Evolutionary conservation across 2,329 filamentous ascomycete species (phyloP).

Genomic region (Colletotrichum nymphaeae): DNA sequence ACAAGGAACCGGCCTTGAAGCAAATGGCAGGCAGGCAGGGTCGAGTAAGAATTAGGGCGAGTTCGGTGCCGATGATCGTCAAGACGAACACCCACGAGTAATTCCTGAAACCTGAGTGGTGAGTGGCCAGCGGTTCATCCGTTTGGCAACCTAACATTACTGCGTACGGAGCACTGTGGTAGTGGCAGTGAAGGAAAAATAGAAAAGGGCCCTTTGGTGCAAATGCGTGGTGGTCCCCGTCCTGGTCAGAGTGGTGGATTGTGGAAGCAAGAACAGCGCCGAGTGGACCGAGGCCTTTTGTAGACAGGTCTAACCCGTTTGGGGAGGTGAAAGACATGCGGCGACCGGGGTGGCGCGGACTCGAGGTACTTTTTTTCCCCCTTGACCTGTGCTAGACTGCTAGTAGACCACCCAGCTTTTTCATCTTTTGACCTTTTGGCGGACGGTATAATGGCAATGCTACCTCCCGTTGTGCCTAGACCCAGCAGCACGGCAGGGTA

Average conservation of each 20-base stretch:
- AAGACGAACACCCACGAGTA: constrained; percentile 21
- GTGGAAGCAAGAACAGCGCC: constrained; percentile 32
- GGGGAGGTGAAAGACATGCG: constrained; percentile 43
- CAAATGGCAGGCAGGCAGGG: constrained; percentile 1
- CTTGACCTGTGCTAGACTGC: background rate
- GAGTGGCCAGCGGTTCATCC: constrained; percentile 15
- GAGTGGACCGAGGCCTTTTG: constrained; percentile 38
- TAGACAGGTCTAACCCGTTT: constrained; percentile 40
- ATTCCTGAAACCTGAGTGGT: constrained; percentile 19
- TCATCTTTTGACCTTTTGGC: background rate
- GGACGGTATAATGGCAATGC: background rate
- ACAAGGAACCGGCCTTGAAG: constrained; percentile 13
- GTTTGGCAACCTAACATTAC: background rate
- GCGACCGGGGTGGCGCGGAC: constrained; percentile 33
- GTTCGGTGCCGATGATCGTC: constrained; percentile 34
- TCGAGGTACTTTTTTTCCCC: constrained; percentile 23
- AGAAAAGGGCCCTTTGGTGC: background rate
- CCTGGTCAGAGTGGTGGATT: background rate
- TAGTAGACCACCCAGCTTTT: background rate
- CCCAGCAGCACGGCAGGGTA: background rate
- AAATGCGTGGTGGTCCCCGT: too few relatives aligned
- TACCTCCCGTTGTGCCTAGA: background rate
- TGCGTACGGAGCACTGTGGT: background rate
- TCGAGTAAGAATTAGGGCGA: constrained; percentile 20
- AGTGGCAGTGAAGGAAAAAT: background rate